Base-by-base conservation (phyloP, 2,329 filamentous ascomycete genomes). In the Tolypocladium nubicola region DNA sequence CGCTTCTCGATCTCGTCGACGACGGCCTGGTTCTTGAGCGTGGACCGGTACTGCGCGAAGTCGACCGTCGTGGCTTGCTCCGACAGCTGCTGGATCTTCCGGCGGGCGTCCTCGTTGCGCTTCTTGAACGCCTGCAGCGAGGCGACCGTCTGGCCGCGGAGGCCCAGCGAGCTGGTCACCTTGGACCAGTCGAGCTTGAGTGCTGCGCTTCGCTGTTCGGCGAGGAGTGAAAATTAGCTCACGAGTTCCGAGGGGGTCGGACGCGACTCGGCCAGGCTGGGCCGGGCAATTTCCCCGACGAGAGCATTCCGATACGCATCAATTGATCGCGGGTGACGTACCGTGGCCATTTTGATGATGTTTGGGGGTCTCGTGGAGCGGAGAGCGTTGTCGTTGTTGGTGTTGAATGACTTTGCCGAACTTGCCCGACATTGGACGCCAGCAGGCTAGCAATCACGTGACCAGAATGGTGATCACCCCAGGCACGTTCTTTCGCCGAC, bases 161-260 rank as follows among this genome's bases (percentile, higher is more conserved):
- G 90, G 75, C 93, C 93, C 70, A 99, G 91, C 72, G 93, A 95
- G 78, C 84, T 85, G 78, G 88, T 88, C 72, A 99, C 85, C 81
- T 95, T 94, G 79, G 85, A 85, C 94, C 94, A 99, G 87, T 99
- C 94, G 83, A 99, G 85, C 86, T 97, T 99, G 79, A 95, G 85
- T 78, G 93, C 92, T 82, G 93, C 92, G 85, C 90, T 96, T 84
- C 91, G 89, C 93, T 97, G 76, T 75, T 63, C 50, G 57, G 54
- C 56, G 60, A 64, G 57, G 62, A 64, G 60, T 65, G 64, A 70
- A 78, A 81, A 81, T 82, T 81, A 82, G 80, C 79, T 81, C 79
- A 79, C 60, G 56, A 21, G 41, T 59, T 54, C 43, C 38, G 41
- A 26, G 30, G 43, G 39, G 23, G 49, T 35, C 30, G 47, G 35